Evolutionary conservation across 1,284 basidiomycete species (phyloP).

Genomic region (Stygiomarasmius scandens): DNA sequence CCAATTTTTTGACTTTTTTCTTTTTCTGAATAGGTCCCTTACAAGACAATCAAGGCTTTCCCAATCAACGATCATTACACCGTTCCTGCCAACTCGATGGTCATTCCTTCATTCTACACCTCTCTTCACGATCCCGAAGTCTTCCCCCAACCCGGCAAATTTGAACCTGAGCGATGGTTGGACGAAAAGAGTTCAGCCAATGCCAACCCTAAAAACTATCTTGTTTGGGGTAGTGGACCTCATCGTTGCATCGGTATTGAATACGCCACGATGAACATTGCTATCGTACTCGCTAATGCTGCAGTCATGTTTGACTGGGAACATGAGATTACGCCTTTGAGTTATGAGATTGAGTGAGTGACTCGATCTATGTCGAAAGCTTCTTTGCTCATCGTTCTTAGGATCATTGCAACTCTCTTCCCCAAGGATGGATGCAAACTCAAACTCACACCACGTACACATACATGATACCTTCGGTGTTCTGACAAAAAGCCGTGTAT

Average conservation of each 20-base stretch:
- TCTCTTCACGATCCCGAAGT: slow-evolving; percentile 89
- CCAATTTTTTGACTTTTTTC: slow-evolving; percentile 4
- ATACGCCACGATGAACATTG: slow-evolving; percentile 93
- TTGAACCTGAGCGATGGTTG: slow-evolving; percentile 93
- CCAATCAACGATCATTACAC: slow-evolving; percentile 90
- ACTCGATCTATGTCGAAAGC: slow-evolving; percentile 8
- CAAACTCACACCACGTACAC: slow-evolving; percentile 68
- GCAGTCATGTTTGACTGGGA: slow-evolving; percentile 86
- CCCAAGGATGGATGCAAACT: slow-evolving; percentile 90
- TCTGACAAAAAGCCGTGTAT: no score
- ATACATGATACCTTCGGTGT: slow-evolving; percentile 3
- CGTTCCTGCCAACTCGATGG: slow-evolving; percentile 89
- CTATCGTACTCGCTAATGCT: slow-evolving; percentile 85
- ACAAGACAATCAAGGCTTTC: slow-evolving; percentile 88
- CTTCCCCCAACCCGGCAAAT: slow-evolving; percentile 86
- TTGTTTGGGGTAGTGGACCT: slow-evolving; percentile 94
- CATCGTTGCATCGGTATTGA: slow-evolving; percentile 94
- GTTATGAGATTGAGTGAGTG: slow-evolving; percentile 82
- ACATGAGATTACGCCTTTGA: slow-evolving; percentile 80
- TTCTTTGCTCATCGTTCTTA: slow-evolving; percentile 27
- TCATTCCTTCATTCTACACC: slow-evolving; percentile 97
- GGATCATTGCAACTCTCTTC: slow-evolving; percentile 93
- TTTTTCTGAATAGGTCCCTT: slow-evolving; percentile 73
- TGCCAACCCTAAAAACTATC: slow-evolving; percentile 90
- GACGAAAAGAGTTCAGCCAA: slow-evolving; percentile 82